Percentiles rank a stretch among this genome's conserved stretches.
Evolutionary conservation across 2,329 filamentous ascomycete genomes (phyloP).

Genomic region (Berkeleyomyces basicola): DNA sequence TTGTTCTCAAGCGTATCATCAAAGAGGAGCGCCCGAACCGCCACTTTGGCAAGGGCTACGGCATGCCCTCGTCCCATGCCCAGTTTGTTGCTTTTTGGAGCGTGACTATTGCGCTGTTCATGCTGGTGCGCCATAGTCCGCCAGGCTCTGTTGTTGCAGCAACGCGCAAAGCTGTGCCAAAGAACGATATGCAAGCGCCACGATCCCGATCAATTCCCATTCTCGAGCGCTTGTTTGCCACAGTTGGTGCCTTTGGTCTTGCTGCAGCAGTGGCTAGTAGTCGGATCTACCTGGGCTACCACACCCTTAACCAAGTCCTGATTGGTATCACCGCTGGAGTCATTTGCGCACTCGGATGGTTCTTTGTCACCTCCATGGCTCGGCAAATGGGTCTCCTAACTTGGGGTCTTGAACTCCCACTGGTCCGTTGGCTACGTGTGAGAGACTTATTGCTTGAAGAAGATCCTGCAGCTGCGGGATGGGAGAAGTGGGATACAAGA

Average conservation of each 20-base stretch:
- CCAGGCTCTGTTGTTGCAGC: conserved; percentile 32
- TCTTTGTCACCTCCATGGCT: conserved; percentile 48
- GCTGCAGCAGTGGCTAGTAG: conserved; percentile 62
- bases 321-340: conserved; percentile 58
- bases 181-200: not conserved
- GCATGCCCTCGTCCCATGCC: conserved; percentile 88
- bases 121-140: conserved; percentile 44
- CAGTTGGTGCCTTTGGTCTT: conserved; percentile 38
- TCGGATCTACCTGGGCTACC: conserved; percentile 81
- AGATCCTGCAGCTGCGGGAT: conserved; percentile 79
- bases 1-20: conserved; percentile 72
- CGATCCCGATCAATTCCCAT: conserved; percentile 35
- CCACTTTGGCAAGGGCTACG: conserved; percentile 85
- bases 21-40: conserved; percentile 77
- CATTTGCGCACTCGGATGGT: conserved; percentile 63
- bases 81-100: conserved; percentile 92
- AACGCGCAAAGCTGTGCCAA: not conserved
- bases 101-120: conserved; percentile 66
- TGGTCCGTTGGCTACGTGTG: conserved; percentile 51
- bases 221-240: conserved; percentile 39
- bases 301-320: conserved; percentile 76
- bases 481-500: conserved; percentile 70
- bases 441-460: conserved; percentile 77
- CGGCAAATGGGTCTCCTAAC: conserved; percentile 52
- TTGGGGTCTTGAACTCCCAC: conserved; percentile 51